Base-by-base conservation (phyloP, 2,329 filamentous ascomycete species). In the Xylogone sp. region DNA sequence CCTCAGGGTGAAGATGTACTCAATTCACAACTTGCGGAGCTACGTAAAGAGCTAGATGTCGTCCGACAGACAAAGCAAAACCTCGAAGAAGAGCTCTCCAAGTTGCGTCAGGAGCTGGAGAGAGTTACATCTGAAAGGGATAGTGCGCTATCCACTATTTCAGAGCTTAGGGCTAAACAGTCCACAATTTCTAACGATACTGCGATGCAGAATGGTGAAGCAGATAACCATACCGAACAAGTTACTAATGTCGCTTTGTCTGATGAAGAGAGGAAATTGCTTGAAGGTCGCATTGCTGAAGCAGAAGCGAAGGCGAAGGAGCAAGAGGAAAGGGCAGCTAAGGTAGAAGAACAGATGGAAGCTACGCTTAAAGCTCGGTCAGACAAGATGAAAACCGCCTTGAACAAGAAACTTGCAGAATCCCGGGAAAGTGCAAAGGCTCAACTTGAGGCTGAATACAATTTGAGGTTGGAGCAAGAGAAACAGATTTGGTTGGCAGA, bases 341-440 rank as follows among this genome's bases (percentile, higher is more conserved):
- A 61, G 45, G 73, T 87, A 16, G 87, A 92, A 62, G 78, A 82
- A 24, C 77, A 75, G 50, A 78, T 83, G 44, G 75, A 81, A 51
- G 72, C 70, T 31, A 83, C 78, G 10, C 75, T 88, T 53, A 87
- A 87, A 61, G 73, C 78, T 48, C 78, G 84, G 43, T 84, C 83
- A 1, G 82, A 88, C 43, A 81, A 80, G 65, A 87, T 90, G 85
- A 87, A 84, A 62, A 76, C 80, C 20, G 71, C 79, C 1, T 71
- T 90, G 46, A 86, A 84, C 61, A 84, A 82, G 64, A 90, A 87
- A 64, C 75, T 96, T 16, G 69, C 66, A 8, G 80, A 84, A 46
- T 69, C 75, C 10, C 75, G 71, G 55, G 71, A 74, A 42, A 66
- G 73, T 50, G 73, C 81, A 49, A 81, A 81, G 62, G 75, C 77